A percentile compares a stretch with the other conserved stretches of the same genome.
Evolutionary conservation across 208 protist species (phyloP).

Genomic region (Wallacemonas sp.): DNA sequence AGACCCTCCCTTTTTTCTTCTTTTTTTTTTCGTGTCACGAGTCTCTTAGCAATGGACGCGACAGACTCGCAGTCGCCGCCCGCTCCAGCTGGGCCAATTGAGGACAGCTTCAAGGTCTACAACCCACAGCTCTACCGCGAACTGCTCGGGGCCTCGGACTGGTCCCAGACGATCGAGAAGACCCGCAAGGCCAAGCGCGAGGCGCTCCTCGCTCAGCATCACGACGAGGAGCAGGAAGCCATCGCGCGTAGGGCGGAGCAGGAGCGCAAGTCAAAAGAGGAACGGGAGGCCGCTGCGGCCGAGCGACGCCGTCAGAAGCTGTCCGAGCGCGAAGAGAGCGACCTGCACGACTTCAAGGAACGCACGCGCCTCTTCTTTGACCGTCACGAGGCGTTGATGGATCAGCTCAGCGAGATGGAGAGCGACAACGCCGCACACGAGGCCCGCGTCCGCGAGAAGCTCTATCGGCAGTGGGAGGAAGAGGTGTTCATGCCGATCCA

Average conservation of each 20-base stretch:
- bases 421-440: neutral
- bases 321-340: constrained; percentile 13
- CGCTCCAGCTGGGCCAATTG: constrained; percentile 3
- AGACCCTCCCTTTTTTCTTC: constrained; percentile 1
- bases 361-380: constrained; percentile 16
- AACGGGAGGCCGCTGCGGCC: constrained; percentile 10
- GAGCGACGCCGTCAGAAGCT: neutral
- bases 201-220: constrained; percentile 19
- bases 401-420: constrained; percentile 9
- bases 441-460: constrained; percentile 13
- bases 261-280: constrained; percentile 6
- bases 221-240: constrained; percentile 22
- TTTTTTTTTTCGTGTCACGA: neutral
- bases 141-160: constrained; percentile 39
- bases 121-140: constrained; percentile 35
- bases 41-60: too few species aligned
- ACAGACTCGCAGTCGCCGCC: too few species aligned
- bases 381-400: constrained; percentile 12
- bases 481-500: constrained; percentile 31
- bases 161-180: constrained; percentile 25
- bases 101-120: constrained; percentile 30
- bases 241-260: constrained; percentile 15
- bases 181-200: constrained; percentile 14
- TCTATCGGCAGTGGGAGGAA: constrained; percentile 25
- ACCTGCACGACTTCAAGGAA: constrained; percentile 15